Evolutionary conservation across 768 basidiomycete genomes (phyloP), one percentile per base, ranked within the genome.

Genomic region (Myochromella boudieri): DNA sequence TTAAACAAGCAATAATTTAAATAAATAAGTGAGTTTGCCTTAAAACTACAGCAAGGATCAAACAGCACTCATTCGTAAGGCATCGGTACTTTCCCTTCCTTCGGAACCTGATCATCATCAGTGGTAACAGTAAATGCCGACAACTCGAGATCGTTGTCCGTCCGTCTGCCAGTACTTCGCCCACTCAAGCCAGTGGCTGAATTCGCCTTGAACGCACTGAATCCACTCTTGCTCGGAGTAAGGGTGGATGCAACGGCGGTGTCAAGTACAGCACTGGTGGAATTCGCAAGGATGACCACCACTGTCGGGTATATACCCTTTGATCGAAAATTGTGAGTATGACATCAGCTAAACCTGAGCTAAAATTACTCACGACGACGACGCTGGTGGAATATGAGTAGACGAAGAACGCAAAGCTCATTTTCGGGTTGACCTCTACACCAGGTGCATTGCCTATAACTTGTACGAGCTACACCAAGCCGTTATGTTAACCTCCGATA

Each of bases 351-450:
- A 37, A 6, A 1, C 6, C 10, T 24, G 14, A 15, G 5, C 14
- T 5, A 10, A 6, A 15, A n/a, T 3, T 28, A 21, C 37, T 31
- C 20, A 39, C 45, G 18, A 46, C 45, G 15, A 46, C 40, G 12
- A 46, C 45, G 29, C 45, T 46, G 5, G 45, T 46, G 10, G 45
- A 46, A 32, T 39, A 46, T 21, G 45, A 29, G 22, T 46, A 46
- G 7, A 46, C 45, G 12, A 39, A 31, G 15, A 46, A 46, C 15
- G 45, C 45, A 27, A 46, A 46, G 22, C 45, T 46, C 11, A 37
- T 31, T 34, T 5, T 17, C 18, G 14, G 14, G 14, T 34, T 34
- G 6, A 17, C 6, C 33, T 34, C 33, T 12, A 34, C 33, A 12
- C 33, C 33, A 34, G 33, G 33, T 34, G 18, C 18, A 34, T 6